Evolutionary conservation across 1,284 basidiomycete genomes (phyloP), one percentile per base, ranked within the genome.

Genomic region (Ceratobasidium sp.): DNA sequence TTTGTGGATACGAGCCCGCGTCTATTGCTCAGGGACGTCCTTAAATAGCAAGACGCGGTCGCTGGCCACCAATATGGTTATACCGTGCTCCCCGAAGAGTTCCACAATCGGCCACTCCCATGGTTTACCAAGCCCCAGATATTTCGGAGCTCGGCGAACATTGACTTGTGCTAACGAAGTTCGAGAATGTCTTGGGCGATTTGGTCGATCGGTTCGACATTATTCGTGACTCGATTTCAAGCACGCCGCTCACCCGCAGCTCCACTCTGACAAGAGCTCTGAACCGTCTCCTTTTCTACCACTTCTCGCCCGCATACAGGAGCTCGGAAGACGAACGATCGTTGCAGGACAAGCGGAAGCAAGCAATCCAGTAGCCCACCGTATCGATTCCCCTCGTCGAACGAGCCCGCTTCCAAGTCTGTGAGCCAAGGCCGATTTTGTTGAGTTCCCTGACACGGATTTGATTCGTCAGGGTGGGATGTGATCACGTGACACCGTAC

Each of bases 91-190:
- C 36, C 61, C 14, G 53, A 71, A 23, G 69, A 71, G 48, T 33
- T 71, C 21, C 56, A 48, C 11, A 38, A 48, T 12, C 28, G 69
- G 11, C 69, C 69, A 5, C 69, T 58, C 9, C 56, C 69, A 18
- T 71, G 11, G 69, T 71, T 18, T 71, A 71, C n/a, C 69, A 71
- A 38, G 69, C 69, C 42, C 69, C 69, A 9, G 69, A 71, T 11
- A n/a, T 71, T 25, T 49, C 58, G 33, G 69, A 71, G 48, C 30
- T 71, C 14, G 49, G 38, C 30, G 69, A 71, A 18, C 69, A 71
- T 18, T 58, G 69, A 23, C 48, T 61, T 14, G 69, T 58, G 28
- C 69, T 71, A 1, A 71, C 69, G 3, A 71, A 71, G 40, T 61
- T 71, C 48, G 69, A 71, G 49, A 38, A 71, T 38, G 61, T 71